Evolutionary conservation across 768 basidiomycete genomes (phyloP).

Genomic region (Suillus bovinus): DNA sequence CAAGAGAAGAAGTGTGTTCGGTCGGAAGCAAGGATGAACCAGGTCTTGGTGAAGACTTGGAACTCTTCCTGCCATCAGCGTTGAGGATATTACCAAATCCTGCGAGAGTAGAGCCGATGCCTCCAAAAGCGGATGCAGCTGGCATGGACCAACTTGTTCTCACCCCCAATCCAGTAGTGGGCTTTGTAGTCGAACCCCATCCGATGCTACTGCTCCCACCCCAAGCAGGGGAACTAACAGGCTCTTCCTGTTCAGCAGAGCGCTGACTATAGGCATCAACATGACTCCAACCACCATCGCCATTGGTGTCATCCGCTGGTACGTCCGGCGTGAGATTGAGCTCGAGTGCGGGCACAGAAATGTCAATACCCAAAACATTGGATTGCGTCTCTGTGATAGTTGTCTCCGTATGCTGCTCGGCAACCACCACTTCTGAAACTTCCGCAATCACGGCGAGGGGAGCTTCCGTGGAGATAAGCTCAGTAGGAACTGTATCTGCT

Average conservation of each 20-base stretch:
- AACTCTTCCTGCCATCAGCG: neutral
- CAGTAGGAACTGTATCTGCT: slow-evolving; percentile 28
- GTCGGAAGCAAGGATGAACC: neutral
- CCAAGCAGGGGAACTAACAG: neutral
- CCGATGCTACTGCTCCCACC: slow-evolving; percentile 1
- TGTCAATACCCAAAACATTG: slow-evolving; percentile 9
- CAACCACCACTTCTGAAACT: slow-evolving; percentile 1
- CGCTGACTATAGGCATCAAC: neutral
- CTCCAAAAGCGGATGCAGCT: neutral
- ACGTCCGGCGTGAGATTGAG: slow-evolving; percentile 1
- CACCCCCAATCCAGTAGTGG: neutral
- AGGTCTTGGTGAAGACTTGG: neutral
- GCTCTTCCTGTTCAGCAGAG: neutral
- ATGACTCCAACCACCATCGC: slow-evolving; percentile 8
- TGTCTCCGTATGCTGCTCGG: slow-evolving; percentile 14
- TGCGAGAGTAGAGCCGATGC: neutral
- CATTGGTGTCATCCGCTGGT: neutral
- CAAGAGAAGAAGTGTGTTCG: neutral
- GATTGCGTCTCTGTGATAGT: slow-evolving; percentile 7
- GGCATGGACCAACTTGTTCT: neutral
- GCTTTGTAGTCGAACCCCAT: slow-evolving; percentile 8
- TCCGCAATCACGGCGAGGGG: neutral
- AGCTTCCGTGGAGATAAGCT: slow-evolving; percentile 17
- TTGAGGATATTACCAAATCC: slow-evolving; percentile 13
- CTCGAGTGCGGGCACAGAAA: neutral